Percentiles rank a stretch among this genome's conserved stretches.
These are phyloP conservation scores for Saussurea involucrata DNA, from an alignment of 129 eudicot genomes.

Conservation along the genomic window DNA sequence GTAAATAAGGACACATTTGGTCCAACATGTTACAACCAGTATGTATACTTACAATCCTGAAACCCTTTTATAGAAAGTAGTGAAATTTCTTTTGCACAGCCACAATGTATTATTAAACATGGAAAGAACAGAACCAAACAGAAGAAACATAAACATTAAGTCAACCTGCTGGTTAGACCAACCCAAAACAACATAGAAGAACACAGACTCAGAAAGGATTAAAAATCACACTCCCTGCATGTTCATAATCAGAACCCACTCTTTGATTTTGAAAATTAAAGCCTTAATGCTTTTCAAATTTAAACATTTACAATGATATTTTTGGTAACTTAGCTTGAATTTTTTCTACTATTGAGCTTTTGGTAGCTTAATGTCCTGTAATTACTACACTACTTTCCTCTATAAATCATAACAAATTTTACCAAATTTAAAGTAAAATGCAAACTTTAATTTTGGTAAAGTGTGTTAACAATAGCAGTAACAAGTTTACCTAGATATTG, in stretches of 20 bases:
- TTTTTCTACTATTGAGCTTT: not conserved
- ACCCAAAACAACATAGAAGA: slow-evolving; percentile 17
- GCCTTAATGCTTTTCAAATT: not conserved
- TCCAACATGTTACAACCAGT: not conserved
- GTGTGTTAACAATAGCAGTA: not conserved
- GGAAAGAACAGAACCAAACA: slow-evolving; percentile 17
- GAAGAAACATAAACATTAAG: not conserved
- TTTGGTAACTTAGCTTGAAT: not conserved
- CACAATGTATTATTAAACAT: slow-evolving; percentile 4
- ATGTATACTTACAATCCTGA: not conserved
- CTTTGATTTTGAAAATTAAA: not conserved
- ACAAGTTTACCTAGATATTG: slow-evolving; percentile 34
- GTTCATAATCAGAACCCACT: not conserved
- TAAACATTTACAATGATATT: not conserved
- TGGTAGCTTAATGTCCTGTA: not conserved
- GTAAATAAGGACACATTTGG: slow-evolving; percentile 9
- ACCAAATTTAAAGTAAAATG: not conserved
- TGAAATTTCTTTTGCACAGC: not conserved
- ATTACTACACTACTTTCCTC: slow-evolving; percentile 5
- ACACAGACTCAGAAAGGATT: not conserved
- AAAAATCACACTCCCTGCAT: not conserved
- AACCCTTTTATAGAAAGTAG: not conserved
- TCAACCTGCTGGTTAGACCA: not conserved
- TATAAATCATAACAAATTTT: not conserved
- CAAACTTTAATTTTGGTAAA: not conserved